Evolutionary conservation across 345 rosid species (phyloP).

Genomic region (Salix dunnii): DNA sequence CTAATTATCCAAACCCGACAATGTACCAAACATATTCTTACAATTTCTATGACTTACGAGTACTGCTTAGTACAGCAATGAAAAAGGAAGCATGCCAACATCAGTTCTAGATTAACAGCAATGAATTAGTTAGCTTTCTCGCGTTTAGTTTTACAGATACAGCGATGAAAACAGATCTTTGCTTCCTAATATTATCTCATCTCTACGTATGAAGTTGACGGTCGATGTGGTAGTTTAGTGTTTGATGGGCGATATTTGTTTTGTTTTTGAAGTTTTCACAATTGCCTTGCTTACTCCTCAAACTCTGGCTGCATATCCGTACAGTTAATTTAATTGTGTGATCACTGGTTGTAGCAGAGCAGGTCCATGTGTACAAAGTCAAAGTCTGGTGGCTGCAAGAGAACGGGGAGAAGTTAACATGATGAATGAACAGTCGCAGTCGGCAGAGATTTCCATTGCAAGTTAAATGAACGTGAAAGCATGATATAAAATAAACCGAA

Average conservation of each 20-base stretch:
- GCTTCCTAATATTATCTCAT: not conserved
- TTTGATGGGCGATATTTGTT: conserved; percentile 2
- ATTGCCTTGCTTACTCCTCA: conserved; percentile 26
- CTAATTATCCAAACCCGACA: conserved; percentile 14
- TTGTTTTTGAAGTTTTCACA: conserved; percentile 7
- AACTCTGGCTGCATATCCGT: conserved; percentile 31
- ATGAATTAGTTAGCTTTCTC: not conserved
- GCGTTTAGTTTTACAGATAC: not conserved
- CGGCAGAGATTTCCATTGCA: conserved; percentile 32
- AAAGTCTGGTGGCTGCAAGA: not conserved
- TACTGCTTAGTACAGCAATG: not conserved
- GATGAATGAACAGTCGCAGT: conserved; percentile 27
- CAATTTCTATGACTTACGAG: not conserved
- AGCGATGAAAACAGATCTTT: not conserved
- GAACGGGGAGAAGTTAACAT: conserved; percentile 15
- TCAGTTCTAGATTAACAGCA: conserved; percentile 19
- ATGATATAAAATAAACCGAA: not conserved
- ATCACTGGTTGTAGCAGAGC: conserved; percentile 7
- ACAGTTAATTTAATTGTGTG: not conserved
- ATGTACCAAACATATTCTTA: not conserved
- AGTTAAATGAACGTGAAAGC: conserved; percentile 7
- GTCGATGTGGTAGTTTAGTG: not conserved
- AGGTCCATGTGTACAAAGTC: conserved; percentile 6
- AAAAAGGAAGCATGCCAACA: not conserved
- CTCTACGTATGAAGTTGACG: not conserved